These are phyloP conservation scores for Eucalyptus viminalis DNA, from an alignment of 345 rosid species.

Conservation along the genomic window DNA sequence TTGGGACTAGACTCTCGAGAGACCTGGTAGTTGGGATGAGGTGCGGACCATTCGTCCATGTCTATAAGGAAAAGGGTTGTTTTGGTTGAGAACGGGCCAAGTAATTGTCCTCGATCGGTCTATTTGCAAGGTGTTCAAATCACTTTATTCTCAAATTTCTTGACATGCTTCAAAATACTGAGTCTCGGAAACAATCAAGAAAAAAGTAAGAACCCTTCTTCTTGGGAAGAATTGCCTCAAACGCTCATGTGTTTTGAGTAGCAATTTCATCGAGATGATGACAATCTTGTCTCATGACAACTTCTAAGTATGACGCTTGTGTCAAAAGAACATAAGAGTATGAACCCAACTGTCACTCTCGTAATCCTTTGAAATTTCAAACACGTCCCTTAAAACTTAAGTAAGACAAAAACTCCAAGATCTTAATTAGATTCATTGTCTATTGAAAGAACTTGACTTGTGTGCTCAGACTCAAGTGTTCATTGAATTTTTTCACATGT, in stretches of 20 bases:
- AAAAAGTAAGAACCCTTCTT: not conserved
- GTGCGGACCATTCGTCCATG: not conserved
- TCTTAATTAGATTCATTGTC: not conserved
- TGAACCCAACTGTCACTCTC: not conserved
- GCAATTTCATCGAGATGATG: not conserved
- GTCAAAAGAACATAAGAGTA: not conserved
- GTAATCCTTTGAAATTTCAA: not conserved
- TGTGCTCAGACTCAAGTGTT: not conserved
- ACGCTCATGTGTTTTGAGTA: not conserved
- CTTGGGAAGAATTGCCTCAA: not conserved
- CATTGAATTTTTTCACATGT: not conserved
- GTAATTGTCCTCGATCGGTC: not conserved
- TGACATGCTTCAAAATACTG: not conserved
- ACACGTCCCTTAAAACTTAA: not conserved
- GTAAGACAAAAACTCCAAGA: not conserved
- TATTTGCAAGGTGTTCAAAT: not conserved
- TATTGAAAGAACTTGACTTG: not conserved
- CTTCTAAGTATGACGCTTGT: not conserved
- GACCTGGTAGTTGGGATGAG: not conserved
- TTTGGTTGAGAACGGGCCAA: not conserved
- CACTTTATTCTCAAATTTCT: not conserved
- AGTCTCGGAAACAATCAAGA: not conserved
- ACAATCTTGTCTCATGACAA: not conserved
- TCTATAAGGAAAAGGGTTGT: not conserved
- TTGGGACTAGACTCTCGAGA: not conserved